These are phyloP conservation scores for Rhipidocladum racemiflorum DNA, from an alignment of 176 grass and related monocot genomes.

Conservation along the genomic window DNA sequence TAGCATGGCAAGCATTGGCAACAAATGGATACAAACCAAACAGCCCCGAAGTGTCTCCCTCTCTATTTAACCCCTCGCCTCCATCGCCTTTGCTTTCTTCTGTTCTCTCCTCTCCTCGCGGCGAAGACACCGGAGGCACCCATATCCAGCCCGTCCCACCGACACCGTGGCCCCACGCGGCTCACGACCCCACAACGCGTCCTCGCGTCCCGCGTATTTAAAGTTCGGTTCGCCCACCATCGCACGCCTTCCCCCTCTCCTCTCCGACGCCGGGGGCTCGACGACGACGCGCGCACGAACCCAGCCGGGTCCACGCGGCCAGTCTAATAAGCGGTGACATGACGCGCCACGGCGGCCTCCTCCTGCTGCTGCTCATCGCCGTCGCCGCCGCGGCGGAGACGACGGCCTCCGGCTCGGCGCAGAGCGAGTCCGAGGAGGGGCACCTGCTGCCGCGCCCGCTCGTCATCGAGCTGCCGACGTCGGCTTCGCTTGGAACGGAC, in stretches of 20 bases:
- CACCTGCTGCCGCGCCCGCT: slow-evolving; percentile 31
- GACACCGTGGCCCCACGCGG: background rate
- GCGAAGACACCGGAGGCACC: slow-evolving; percentile 4
- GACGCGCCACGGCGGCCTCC: background rate
- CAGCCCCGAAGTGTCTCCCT: background rate
- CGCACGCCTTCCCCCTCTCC: background rate
- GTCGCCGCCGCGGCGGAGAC: background rate
- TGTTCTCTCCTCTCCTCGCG: background rate
- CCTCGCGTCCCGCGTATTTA: background rate
- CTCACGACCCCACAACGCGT: background rate
- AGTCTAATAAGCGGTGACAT: background rate
- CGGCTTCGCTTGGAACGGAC: background rate
- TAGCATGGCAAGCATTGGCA: no score
- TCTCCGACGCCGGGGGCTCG: background rate
- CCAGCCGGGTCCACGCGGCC: background rate
- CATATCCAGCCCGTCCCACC: background rate
- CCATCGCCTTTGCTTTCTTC: background rate
- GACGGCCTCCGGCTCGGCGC: no score
- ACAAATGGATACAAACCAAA: no score
- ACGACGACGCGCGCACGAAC: background rate
- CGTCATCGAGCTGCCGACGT: slow-evolving; percentile 38
- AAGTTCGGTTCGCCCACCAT: background rate
- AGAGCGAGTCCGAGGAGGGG: background rate
- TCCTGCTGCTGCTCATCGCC: background rate
- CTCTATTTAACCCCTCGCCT: background rate